Base-by-base conservation (phyloP, 352 stramenopile genomes). In the Plasmopara halstedii region DNA sequence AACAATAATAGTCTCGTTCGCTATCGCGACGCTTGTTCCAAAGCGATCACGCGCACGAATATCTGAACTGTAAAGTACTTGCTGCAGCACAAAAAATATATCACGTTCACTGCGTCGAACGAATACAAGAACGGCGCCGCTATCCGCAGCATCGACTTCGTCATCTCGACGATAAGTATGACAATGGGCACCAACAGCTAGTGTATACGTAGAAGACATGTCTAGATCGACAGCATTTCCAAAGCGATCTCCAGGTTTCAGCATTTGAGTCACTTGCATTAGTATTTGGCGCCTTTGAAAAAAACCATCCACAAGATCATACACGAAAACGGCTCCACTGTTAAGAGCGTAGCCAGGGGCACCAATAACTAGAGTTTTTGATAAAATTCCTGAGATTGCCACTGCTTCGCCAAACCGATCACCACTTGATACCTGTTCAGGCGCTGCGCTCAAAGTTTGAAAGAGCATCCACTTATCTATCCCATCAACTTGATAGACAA, bases 401-500 rank as follows among this genome's bases (percentile, higher is more conserved):
- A 93, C 58, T 6, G 68, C 55, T 11, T 86, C 70, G 9, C 76
- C 82, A 53, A 89, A 93, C 7, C 78, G 72, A 53, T 92, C 77
- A 0, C 77, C 76, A 18, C 32, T 46, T 0, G 58, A 53, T 11
- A 50, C 53, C 23, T 52, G 59, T 42, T 84, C 81, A 10, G 81
- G 78, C 0, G 61, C 52, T 4, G 67, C 50, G 4, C 56, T 80
- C 11, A 92, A 47, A 0, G 70, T 73, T 63, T 92, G 78, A 17
- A 88, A 90, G 0, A 88, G 61, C 3, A 47, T 46, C 79, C 79
- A 93, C 0, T 46, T 53, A 5, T 50, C 58, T 0, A 50, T 54
- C 2, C 50, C 54, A 26, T 76, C 82, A 53, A 63, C 86, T 38
- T 85, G 65, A 46, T 94, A 94, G 15, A 94, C 62, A 19, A 79